Conservation (phyloP, 176 grass and related monocot genomes). For the Triticum monococcum region DNA sequence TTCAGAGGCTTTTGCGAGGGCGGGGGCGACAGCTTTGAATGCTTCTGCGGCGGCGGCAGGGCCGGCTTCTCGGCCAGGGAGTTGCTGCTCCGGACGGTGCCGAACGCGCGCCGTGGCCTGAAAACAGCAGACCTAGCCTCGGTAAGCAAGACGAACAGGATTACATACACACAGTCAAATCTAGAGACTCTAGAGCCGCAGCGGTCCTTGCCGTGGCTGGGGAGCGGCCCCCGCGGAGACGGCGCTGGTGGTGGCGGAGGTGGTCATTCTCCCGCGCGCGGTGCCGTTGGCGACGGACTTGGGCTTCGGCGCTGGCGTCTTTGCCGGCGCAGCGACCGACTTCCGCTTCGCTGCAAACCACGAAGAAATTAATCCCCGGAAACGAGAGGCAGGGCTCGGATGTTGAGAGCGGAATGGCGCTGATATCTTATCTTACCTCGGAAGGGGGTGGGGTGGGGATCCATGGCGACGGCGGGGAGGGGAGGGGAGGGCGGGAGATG, state of each 20-base stretch:
- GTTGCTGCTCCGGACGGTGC: constrained; percentile 53
- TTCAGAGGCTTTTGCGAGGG: constrained; percentile 28
- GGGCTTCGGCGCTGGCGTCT: constrained; percentile 24
- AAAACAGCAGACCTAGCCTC: background rate
- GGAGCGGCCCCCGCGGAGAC: background rate
- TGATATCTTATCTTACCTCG: constrained; percentile 41
- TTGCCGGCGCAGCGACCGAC: background rate
- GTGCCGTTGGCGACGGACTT: constrained; percentile 12
- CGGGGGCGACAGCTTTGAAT: background rate
- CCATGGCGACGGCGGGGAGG: constrained; percentile 16
- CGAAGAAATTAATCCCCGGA: background rate
- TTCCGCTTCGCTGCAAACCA: constrained; percentile 31
- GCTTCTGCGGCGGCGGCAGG: constrained; percentile 13
- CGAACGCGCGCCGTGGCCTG: constrained; percentile 61
- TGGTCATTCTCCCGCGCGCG: constrained; percentile 22
- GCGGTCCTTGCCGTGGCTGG: constrained; percentile 24
- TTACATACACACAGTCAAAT: background rate
- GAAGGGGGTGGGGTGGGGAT: constrained; percentile 46
- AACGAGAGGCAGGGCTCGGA: background rate
- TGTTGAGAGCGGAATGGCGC: background rate
- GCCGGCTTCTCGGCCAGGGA: constrained; percentile 44
- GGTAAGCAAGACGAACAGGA: background rate
- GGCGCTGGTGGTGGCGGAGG: background rate
- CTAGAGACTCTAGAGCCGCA: no score
- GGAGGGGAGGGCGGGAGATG: background rate